Base-by-base conservation (phyloP, 257 asterid genomes). In the Rubia yunnanensis region DNA sequence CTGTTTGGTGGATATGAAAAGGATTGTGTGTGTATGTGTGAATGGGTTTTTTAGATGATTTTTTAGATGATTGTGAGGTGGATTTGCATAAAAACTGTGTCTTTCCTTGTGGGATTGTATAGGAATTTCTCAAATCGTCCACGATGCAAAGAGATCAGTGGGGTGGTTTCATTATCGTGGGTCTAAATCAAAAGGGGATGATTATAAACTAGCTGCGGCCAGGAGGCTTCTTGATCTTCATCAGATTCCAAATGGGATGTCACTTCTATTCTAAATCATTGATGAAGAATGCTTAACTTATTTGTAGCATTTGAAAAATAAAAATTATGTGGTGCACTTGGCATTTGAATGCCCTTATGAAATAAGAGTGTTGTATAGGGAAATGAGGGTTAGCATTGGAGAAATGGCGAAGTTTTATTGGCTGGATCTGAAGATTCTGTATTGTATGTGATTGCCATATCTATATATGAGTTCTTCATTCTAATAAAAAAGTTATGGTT, bases 51-150 rank as follows among this genome's bases (percentile, higher is more conserved):
- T 38, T 0, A 11, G 48, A 39, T 39, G 48, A 39, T 39, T n/a
- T n/a, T n/a, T 39, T 2, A 38, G 13, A 11, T 39, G 48, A 11
- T 0, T 39, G 17, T 28, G 22, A 28, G 23, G 7, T 10, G 70
- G 53, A 24, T 26, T 34, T 52, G 71, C 32, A 2, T n/a, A 20
- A 38, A 61, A 49, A 20, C 59, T 57, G 15, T 32, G 14, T n/a
- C 39, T 30, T 39, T 66, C 50, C 32, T 23, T 56, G 26, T 54
- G 20, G 49, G 46, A 1, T 7, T 11, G 18, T 60, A 65, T 76
- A 89, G 97, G 97, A 44, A 83, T 89, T 79, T 85, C 95, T 6
- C 81, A 89, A 81, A 82, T 87, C 38, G 86, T 89, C 62, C 81
- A 81, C 34, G 85, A 84, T 46, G 95, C 97, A 22, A 94, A 84